phyloP scores from a whole-genome alignment of 164 flowering plant genomes.

The Akebia trifoliata region DNA sequence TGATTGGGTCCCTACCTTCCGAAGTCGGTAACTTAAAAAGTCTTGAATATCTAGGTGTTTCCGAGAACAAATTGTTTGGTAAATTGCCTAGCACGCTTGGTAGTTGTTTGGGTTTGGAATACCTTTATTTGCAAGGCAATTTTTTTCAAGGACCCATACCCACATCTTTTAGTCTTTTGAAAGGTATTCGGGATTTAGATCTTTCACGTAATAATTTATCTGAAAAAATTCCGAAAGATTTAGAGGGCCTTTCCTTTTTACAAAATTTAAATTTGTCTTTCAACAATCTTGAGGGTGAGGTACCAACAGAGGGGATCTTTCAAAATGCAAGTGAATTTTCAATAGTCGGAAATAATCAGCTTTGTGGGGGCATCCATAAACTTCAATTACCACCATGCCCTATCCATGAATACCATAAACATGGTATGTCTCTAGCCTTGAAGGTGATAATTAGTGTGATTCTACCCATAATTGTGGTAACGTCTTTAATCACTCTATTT shows the following conservation, averaged over 20 bases:
- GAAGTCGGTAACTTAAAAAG: conserved; percentile 3
- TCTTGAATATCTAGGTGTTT: not conserved
- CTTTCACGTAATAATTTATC: conserved; percentile 4
- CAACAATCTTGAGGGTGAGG: conserved; percentile 7
- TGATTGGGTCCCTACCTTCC: conserved; percentile 2
- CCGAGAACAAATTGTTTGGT: conserved; percentile 6
- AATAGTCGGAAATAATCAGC: not conserved
- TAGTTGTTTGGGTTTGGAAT: not conserved
- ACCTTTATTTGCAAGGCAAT: not conserved
- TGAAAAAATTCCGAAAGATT: not conserved
- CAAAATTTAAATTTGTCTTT: conserved; percentile 4
- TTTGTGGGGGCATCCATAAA: conserved; percentile 2
- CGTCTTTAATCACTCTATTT: not conserved
- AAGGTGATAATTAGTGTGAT: not conserved
- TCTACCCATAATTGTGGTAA: not conserved
- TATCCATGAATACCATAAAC: not conserved
- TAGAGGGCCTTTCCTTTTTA: not conserved
- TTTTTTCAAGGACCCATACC: conserved; percentile 8
- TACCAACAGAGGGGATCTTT: conserved; percentile 4
- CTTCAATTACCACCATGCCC: conserved; percentile 1
- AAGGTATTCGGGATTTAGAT: not conserved
- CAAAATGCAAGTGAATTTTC: conserved; percentile 2
- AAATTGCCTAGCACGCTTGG: conserved; percentile 2
- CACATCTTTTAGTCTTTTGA: not conserved
- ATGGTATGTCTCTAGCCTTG: not conserved